Evolutionary conservation across 2,329 filamentous ascomycete genomes (phyloP), one percentile per base, ranked within the genome.

Genomic region (Penicillium sp.): DNA sequence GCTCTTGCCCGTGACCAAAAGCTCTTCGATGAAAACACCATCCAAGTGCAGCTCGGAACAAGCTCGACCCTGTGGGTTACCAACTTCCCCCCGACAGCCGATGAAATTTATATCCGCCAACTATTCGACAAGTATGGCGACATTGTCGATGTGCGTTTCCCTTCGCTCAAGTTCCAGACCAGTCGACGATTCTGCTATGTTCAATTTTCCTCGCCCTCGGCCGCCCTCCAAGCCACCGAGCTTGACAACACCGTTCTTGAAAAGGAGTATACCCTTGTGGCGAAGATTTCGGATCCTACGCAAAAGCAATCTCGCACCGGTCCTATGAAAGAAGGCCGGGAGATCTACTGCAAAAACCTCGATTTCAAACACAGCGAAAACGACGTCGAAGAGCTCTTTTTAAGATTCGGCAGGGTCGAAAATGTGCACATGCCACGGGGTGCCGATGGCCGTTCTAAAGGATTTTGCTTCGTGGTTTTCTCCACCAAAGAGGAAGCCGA

Each of bases 171-270:
- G 69, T 91, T 83, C 71, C 93, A 97, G 65, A 87, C 88, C 1
- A 87, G 90, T 62, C 89, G 94, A 26, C 88, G 94, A 20, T 99
- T 99, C 75, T 97, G 92, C 76, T 99, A 99, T 70, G 81, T 97
- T 6, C 90, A 95, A n/a, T 97, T 97, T 68, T 81, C 85, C 41
- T 84, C 85, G 26, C 73, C 81, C 2, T 79, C 80, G n/a, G 82
- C 84, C 46, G 90, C 91, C 0, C 80, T 84, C 32, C 84, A 83
- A 42, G 92, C 92, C 1, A 87, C 86, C 0, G 75, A 84, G 52
- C 81, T 96, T 42, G 82, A 97, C 65, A 88, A 88, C 21, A 86
- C 81, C 50, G 69, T 85, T 18, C 73, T 96, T 0, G 88, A 87
- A 20, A 84, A 84, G 21, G 82, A 83, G 23, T 86, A 86, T 60